These are phyloP conservation scores for Arthrobotrys sphaeroides DNA, from an alignment of 2,329 filamentous ascomycete species.

Conservation along the genomic window DNA sequence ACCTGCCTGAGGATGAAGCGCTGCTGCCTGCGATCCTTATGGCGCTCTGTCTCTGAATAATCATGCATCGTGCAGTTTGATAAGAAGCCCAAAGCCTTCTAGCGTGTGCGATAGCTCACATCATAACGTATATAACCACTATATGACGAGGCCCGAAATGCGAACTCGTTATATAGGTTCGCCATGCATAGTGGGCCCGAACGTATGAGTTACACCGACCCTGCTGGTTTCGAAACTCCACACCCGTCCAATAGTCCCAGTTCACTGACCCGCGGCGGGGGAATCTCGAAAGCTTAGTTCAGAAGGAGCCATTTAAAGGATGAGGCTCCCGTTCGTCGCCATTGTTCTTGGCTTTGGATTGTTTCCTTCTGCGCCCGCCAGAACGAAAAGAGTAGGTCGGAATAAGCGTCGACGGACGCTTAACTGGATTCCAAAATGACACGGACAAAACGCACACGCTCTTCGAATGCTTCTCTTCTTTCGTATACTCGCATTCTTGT, in stretches of 20 bases:
- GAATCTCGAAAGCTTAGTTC: no score
- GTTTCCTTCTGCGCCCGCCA: not conserved
- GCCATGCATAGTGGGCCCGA: not conserved
- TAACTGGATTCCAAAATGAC: slow-evolving; percentile 20
- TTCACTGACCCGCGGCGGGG: not conserved
- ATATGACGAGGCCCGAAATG: not conserved
- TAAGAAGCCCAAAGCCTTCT: not conserved
- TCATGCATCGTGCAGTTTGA: not conserved
- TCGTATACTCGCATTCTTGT: no score
- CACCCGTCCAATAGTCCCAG: not conserved
- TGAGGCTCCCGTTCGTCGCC: not conserved
- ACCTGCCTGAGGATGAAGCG: not conserved
- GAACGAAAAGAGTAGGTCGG: not conserved
- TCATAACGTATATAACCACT: not conserved
- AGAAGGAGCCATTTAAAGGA: slow-evolving; percentile 2
- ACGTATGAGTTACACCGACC: slow-evolving; percentile 1
- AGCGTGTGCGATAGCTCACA: not conserved
- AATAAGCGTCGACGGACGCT: not conserved
- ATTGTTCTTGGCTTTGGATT: not conserved
- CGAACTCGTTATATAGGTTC: not conserved
- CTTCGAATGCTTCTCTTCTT: not conserved
- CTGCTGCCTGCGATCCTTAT: not conserved
- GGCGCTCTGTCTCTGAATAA: not conserved
- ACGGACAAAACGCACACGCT: slow-evolving; percentile 22
- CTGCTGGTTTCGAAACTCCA: slow-evolving; percentile 16